Base-by-base conservation (phyloP, 306 rosid species). In the Malus sylvestris region DNA sequence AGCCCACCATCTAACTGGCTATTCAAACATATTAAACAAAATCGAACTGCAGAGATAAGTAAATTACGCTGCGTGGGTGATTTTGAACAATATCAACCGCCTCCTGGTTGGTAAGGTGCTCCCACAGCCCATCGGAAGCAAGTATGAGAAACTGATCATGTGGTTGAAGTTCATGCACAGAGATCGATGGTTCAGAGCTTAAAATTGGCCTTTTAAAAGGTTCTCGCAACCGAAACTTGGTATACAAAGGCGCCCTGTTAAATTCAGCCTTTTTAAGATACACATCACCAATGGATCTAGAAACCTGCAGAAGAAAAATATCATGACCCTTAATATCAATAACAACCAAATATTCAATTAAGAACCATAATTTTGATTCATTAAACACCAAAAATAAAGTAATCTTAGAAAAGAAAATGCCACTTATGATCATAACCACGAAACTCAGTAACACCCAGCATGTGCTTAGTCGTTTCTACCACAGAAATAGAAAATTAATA, bases 71-170 rank as follows among this genome's bases (percentile, higher is more conserved):
- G 85, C 72, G 90, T 35, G 96, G 96, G 59, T 89, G 87, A 40
- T 83, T 91, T 66, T 83, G 91, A 75, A 93, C 92, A 71, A 91
- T 87, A 83, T 93, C 95, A 82, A 93, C 96, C 0, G 98, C 98
- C 65, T 88, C 91, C 83, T 93, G 96, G 72, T 93, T 93, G 88
- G 85, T 88, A 68, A 93, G 87, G 85, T 93, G 98, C 85, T 93
- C 98, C 98, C 98, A 93, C 52, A 93, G 85, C 73, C 98, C 96
- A 81, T 93, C 98, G 45, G 98, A 93, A n/a, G 96, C 96, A 81
- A 89, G 91, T 86, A 93, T 90, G 74, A 93, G 80, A 81, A 93
- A 90, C 45, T 85, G 94, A 78, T 93, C 96, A 19, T 85, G 89
- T 20, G 86, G 70, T 83, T 93, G 93, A 71, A 93, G 88, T 64